Evolutionary conservation across 345 rosid species (phyloP).

Genomic region (Populus davidiana): DNA sequence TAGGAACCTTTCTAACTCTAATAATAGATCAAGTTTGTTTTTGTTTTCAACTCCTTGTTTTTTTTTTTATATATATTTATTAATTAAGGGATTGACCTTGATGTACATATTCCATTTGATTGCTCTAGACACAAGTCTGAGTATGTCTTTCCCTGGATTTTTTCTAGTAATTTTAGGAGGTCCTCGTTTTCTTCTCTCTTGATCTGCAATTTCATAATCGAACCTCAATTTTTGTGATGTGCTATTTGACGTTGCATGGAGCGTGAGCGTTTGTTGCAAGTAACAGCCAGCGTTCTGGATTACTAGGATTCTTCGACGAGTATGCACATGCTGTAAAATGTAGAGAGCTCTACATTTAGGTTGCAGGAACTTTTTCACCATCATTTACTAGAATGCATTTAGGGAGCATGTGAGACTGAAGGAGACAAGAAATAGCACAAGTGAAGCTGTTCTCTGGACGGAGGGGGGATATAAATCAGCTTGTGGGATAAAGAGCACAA

Average conservation of each 20-base stretch:
- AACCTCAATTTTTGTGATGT: not conserved
- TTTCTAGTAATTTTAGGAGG: slow-evolving; percentile 10
- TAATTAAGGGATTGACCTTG: slow-evolving; percentile 20
- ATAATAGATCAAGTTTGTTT: slow-evolving; percentile 33
- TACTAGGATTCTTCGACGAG: no score
- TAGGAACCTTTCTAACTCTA: slow-evolving; percentile 52
- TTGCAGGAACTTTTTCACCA: no score
- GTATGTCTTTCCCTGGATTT: slow-evolving; percentile 23
- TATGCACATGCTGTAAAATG: no score
- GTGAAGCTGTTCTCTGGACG: no score
- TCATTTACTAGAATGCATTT: no score
- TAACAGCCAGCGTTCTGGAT: no score
- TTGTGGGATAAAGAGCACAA: no score
- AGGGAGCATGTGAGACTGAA: no score
- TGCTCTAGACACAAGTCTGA: slow-evolving; percentile 39
- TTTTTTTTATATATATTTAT: not conserved
- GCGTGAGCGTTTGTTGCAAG: no score
- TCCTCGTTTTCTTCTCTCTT: not conserved
- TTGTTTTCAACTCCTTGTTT: slow-evolving; percentile 5
- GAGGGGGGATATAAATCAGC: no score
- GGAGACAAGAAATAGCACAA: no score
- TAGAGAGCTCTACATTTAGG: no score
- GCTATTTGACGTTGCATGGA: not conserved
- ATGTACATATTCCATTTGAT: slow-evolving; percentile 42
- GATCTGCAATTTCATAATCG: not conserved